Base-by-base conservation (phyloP, 352 stramenopile species). In the Phytophthora foliorum region DNA sequence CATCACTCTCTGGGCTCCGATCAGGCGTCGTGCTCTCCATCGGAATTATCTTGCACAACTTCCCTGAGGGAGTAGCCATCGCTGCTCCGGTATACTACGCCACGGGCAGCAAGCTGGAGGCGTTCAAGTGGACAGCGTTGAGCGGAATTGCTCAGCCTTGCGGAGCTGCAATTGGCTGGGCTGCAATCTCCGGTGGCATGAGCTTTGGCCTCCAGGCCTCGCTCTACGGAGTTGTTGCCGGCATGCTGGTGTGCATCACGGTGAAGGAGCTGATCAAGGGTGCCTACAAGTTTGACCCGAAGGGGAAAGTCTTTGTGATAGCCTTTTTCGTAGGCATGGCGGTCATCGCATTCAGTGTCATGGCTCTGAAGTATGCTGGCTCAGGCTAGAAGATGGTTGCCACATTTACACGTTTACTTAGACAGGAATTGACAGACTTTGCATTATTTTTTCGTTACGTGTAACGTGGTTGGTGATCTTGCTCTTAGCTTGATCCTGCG, bases 11-110 rank as follows among this genome's bases (percentile, higher is more conserved):
- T n/a, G 93, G 98, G 64, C 89, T 97, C 8, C 78, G 70, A 5
- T 84, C 98, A 7, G 97, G 97, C 38, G 75, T 91, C 29, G 87
- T 97, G 36, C 81, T 99, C 11, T 97, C 97, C 2, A 76, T 99
- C 49, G 97, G 93, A 21, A 99, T 99, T 68, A 97, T 93, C 9
- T 84, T 99, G 29, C 97, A 99, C 82, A 99, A 99, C 71, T 97
- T 99, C 63, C 97, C 97, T 0, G 97, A 99, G 64, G 97, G 97
- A 14, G 71, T 99, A 13, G 98, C 94, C 52, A 91, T 99, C 16
- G 93, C 96, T 27, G 89, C 98, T 10, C 97, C 97, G 0, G 92
- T 99, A 8, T 99, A 99, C 77, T 99, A 98, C 70, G 95, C 96
- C 2, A 99, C 97, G 2, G 96, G 96, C 6, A 97, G 90, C 68